Evolutionary conservation across 2,329 filamentous ascomycete genomes (phyloP).

Genomic region (Epichloe coenophiala): DNA sequence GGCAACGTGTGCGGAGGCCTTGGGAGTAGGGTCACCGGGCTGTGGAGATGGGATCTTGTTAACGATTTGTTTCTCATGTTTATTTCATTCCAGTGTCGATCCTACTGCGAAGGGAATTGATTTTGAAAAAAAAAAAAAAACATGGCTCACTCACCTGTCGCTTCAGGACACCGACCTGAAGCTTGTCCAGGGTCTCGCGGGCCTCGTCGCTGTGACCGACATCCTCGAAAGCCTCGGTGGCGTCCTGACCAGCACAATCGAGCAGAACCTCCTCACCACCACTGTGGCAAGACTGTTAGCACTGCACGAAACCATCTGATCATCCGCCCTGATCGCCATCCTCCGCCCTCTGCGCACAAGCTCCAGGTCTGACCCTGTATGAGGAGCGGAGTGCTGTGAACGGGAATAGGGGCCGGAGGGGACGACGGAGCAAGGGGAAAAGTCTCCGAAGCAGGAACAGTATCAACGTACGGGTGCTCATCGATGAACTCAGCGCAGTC

Average conservation of each 20-base stretch:
- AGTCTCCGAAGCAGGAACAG: neutral
- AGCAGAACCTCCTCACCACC: constrained; percentile 97
- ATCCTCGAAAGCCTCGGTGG: constrained; percentile 96
- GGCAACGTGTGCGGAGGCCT: constrained; percentile 36
- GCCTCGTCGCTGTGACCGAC: constrained; percentile 98
- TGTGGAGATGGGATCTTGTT: constrained; percentile 16
- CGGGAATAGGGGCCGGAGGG: neutral
- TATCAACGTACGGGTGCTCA: constrained; percentile 69
- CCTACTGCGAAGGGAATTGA: neutral
- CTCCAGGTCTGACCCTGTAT: neutral
- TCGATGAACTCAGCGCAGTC: constrained; percentile 79
- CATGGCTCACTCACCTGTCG: constrained; percentile 47
- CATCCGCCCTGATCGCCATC: neutral
- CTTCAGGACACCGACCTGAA: constrained; percentile 68
- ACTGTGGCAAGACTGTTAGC: constrained; percentile 31
- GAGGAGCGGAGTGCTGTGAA: neutral
- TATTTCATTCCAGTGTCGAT: neutral
- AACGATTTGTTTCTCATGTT: neutral
- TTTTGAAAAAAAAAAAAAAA: too few species aligned
- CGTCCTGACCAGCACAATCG: constrained; percentile 90
- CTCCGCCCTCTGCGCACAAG: neutral
- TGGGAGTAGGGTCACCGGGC: constrained; percentile 69
- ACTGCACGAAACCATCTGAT: neutral
- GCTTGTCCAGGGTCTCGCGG: constrained; percentile 73
- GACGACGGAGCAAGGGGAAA: too few species aligned